Conservation (phyloP, 2,329 filamentous ascomycete genomes). For the Fusarium decemcellulare region DNA sequence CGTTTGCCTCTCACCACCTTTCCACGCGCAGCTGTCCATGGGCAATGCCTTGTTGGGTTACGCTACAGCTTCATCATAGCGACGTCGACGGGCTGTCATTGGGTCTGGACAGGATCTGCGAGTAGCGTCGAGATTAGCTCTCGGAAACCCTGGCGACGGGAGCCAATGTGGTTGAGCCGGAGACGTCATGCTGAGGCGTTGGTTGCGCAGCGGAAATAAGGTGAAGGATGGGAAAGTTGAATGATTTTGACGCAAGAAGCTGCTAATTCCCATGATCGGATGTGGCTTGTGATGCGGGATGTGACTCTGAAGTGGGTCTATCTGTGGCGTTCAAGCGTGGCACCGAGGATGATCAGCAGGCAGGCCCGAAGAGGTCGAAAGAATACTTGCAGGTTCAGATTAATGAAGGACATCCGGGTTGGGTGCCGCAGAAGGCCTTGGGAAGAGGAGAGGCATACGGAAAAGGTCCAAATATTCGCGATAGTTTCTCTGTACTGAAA, state of each 20-base stretch:
- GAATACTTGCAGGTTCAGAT: too few species aligned
- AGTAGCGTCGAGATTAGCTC: conserved; percentile 26
- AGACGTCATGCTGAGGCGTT: conserved; percentile 29
- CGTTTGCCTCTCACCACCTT: conserved; percentile 3
- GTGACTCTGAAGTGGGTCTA: neutral
- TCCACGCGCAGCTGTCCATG: conserved; percentile 12
- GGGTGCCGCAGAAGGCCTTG: too few species aligned
- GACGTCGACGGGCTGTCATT: conserved; percentile 17
- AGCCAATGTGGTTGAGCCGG: conserved; percentile 14
- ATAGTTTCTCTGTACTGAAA: too few species aligned
- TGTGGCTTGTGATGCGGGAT: conserved; percentile 29
- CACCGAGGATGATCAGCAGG: neutral
- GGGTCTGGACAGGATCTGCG: conserved; percentile 11
- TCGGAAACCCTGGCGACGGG: conserved; percentile 14
- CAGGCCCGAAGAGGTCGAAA: neutral
- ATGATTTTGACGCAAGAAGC: conserved; percentile 21
- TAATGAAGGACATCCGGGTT: too few species aligned
- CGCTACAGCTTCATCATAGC: conserved; percentile 29
- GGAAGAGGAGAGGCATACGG: too few species aligned
- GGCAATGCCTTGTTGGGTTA: conserved; percentile 1
- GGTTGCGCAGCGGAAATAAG: conserved; percentile 1
- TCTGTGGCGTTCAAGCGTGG: conserved; percentile 30
- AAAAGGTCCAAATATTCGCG: too few species aligned
- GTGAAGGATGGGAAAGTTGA: conserved; percentile 33
- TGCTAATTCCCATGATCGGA: conserved; percentile 25